Conservation (phyloP, 345 rosid genomes). For the Melaleuca quinquenervia region DNA sequence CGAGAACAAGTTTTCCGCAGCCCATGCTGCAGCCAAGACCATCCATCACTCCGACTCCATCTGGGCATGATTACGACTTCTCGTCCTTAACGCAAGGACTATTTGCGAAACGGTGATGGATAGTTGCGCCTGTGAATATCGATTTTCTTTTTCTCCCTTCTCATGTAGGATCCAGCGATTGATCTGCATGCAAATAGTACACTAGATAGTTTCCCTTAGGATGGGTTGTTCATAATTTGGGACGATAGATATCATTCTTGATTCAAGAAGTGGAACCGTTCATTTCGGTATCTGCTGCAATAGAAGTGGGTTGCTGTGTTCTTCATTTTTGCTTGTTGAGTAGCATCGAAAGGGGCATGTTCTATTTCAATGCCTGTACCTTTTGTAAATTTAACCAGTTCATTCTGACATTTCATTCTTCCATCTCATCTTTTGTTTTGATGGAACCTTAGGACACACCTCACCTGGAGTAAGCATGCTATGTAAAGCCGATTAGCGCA, state of each 20-base stretch:
- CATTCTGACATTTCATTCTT: neutral
- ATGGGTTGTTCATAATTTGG: neutral
- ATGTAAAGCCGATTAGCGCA: neutral
- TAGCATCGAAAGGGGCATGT: neutral
- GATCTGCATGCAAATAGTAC: neutral
- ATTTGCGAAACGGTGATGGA: slow-evolving; percentile 15
- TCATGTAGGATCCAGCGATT: neutral
- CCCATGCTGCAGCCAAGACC: slow-evolving; percentile 1
- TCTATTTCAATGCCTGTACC: neutral
- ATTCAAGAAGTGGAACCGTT: neutral
- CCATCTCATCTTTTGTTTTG: neutral
- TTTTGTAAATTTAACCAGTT: neutral
- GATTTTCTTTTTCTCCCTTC: neutral
- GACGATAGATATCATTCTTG: neutral
- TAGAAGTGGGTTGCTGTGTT: neutral
- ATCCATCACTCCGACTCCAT: slow-evolving; percentile 13
- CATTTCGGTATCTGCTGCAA: neutral
- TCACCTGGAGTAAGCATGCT: neutral
- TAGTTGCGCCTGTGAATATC: neutral
- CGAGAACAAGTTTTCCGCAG: slow-evolving; percentile 2
- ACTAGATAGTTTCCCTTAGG: neutral
- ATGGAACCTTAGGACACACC: neutral
- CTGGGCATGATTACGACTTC: slow-evolving; percentile 32
- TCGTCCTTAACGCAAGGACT: slow-evolving; percentile 36
- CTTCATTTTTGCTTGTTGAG: neutral